phyloP scores from a whole-genome alignment of 2,329 filamentous ascomycete species.

The Colletotrichum scovillei region DNA sequence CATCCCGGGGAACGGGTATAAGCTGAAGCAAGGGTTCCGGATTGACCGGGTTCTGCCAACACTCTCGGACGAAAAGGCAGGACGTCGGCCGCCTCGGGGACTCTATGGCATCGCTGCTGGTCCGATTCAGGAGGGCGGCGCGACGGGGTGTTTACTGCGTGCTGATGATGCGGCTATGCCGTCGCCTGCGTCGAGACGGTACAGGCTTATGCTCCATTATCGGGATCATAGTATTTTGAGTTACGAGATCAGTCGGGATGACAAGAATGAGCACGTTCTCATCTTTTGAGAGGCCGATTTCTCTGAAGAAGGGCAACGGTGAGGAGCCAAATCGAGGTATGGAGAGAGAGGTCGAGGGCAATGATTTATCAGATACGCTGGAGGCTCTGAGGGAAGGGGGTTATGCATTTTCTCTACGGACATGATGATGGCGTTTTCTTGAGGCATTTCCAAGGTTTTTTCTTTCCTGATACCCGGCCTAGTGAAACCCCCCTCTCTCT shows the following conservation, averaged over 20 bases:
- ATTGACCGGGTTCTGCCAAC: slow-evolving; percentile 65
- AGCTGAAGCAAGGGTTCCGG: slow-evolving; percentile 58
- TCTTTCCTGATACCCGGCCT: slow-evolving; percentile 29
- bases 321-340: neutral
- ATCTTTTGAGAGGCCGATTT: slow-evolving; percentile 10
- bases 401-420: neutral
- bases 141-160: slow-evolving; percentile 32
- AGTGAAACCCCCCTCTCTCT: neutral
- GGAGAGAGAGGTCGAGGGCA: neutral
- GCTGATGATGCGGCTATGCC: slow-evolving; percentile 38
- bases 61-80: slow-evolving; percentile 55
- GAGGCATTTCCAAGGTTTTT: neutral
- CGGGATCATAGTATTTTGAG: slow-evolving; percentile 75
- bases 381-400: neutral
- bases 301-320: neutral
- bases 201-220: slow-evolving; percentile 78
- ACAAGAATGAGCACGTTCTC: slow-evolving; percentile 40
- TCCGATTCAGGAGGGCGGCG: slow-evolving; percentile 65
- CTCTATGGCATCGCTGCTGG: slow-evolving; percentile 76
- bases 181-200: slow-evolving; percentile 57
- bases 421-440: slow-evolving; percentile 22
- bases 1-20: neutral
- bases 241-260: slow-evolving; percentile 70
- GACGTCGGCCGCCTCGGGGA: slow-evolving; percentile 58
- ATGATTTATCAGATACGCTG: neutral